Base-by-base conservation (phyloP, 805 yeast genomes). In the Lachancea nothofagi region DNA sequence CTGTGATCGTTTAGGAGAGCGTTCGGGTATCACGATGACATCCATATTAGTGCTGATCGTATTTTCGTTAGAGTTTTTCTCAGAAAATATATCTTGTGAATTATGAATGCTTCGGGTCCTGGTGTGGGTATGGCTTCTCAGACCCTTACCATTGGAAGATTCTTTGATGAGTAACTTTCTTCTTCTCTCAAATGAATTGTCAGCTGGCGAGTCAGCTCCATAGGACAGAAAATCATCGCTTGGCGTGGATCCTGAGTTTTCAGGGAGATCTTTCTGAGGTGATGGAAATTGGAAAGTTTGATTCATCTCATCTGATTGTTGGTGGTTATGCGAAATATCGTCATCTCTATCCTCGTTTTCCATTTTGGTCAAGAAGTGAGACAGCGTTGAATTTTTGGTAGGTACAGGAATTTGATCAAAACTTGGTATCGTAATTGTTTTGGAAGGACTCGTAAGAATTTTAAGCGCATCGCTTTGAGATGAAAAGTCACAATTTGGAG, bases 71-170 rank as follows among this genome's bases (percentile, higher is more conserved):
- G 21, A 22, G 28, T 13, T n/a, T 14, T 20, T 7, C 12, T 19
- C 15, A 7, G 36, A 39, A 29, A 54, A 41, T 39, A 49, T 41
- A 18, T 51, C 56, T 9, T 48, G 48, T 5, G 41, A 45, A 29
- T 45, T 48, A 32, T 54, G 58, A 9, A 55, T 37, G 31, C 64
- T 59, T 43, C 53, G 51, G 22, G 59, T 57, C 33, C 64, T 49
- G 40, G 48, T 55, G 44, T 59, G 64, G n/a, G 42, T 42, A 36
- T 59, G 62, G 21, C 38, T 14, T 12, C 17, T 42, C 33, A 23
- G 43, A n/a, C 14, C 19, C 5, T 20, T 25, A 5, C 29, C 29
- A 8, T 12, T 17, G 12, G 33, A 19, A 10, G 20, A 6, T 13
- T 32, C 22, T 20, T 14, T 26, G 21, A 26, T 29, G 21, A 55